Evolutionary conservation across 2,329 filamentous ascomycete genomes (phyloP).

Genomic region (Aspergillus pseudotamarii): DNA sequence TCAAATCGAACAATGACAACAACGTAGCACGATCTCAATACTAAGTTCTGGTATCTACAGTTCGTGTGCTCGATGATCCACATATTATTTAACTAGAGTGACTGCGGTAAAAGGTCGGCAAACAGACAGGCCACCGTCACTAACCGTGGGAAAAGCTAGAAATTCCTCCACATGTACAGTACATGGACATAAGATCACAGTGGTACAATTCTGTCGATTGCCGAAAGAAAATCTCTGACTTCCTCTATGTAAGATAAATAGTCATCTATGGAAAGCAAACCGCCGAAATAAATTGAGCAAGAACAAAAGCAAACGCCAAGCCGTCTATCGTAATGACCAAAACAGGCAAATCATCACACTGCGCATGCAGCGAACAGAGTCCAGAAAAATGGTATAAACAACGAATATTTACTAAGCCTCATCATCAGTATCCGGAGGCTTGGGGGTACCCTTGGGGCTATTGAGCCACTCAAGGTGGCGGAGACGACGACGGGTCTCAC

Average conservation of each 20-base stretch:
- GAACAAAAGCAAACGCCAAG: background rate
- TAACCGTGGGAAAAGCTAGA: background rate
- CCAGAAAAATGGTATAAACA: constrained; percentile 7
- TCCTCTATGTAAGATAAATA: background rate
- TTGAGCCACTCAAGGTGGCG: constrained; percentile 82
- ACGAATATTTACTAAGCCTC: constrained; percentile 52
- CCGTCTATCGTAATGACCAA: constrained; percentile 5
- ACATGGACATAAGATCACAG: background rate
- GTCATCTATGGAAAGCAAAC: background rate
- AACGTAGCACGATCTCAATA: background rate
- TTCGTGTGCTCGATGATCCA: background rate
- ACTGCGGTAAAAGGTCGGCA: too few species aligned
- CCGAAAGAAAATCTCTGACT: background rate
- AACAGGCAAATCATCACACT: background rate
- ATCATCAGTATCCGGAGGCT: constrained; percentile 76
- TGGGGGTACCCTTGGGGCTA: constrained; percentile 80
- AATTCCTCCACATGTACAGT: background rate
- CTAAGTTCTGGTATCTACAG: background rate
- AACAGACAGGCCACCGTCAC: too few species aligned
- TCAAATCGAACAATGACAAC: background rate
- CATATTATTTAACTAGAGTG: too few species aligned
- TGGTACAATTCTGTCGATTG: background rate
- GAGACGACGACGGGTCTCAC: constrained; percentile 81
- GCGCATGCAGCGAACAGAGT: background rate
- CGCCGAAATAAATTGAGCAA: background rate